Base-by-base conservation (phyloP, 164 flowering plant genomes). In the Magnolia changhungtana region DNA sequence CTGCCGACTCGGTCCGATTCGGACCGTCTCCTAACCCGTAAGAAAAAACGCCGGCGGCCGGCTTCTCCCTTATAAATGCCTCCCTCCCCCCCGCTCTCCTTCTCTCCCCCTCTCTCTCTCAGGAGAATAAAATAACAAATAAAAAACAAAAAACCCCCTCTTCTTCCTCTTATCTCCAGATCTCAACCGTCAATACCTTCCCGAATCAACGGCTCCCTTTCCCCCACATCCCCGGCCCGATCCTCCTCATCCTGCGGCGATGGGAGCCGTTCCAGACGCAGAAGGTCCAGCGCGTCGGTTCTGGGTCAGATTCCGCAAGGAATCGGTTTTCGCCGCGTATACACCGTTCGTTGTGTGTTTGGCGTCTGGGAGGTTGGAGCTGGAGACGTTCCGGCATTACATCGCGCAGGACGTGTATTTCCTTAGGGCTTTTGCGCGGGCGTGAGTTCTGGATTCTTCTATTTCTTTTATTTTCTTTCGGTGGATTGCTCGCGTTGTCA, bases 371-470 rank as follows among this genome's bases (percentile, higher is more conserved):
- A 87, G 78, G 29, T 85, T 96, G 21, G 75, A 83, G 10, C 45
- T 91, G 72, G 91, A 94, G 6, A 65, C 86, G n/a, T 96, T 94
- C 79, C 86, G 90, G 23, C 86, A 91, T 72, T 96, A 88, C 72
- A 81, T 96, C 63, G 83, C 89, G 45, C 99, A 96, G 70, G 98
- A 93, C 76, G 88, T 85, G 73, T 86, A 90, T 73, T 94, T 96
- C 77, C 91, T 92, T 75, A 86, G 84, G 63, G 90, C 94, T 75
- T 92, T 96, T 59, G 92, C 89, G 16, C 88, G 85, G 69, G 98
- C 98, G 99, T 94, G 72, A 85, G 97, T 85, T 1, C 2, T 31
- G 27, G 50, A 27, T 31, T 31, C 29, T 9, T 27, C 4, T 10
- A 3, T 11, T 1, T 24, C 0, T 7, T 64, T 64, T 64, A 7